Evolutionary conservation across 2,329 filamentous ascomycete species (phyloP), one percentile per base, ranked within the genome.

Genomic region (Ophiosphaerella korrae): DNA sequence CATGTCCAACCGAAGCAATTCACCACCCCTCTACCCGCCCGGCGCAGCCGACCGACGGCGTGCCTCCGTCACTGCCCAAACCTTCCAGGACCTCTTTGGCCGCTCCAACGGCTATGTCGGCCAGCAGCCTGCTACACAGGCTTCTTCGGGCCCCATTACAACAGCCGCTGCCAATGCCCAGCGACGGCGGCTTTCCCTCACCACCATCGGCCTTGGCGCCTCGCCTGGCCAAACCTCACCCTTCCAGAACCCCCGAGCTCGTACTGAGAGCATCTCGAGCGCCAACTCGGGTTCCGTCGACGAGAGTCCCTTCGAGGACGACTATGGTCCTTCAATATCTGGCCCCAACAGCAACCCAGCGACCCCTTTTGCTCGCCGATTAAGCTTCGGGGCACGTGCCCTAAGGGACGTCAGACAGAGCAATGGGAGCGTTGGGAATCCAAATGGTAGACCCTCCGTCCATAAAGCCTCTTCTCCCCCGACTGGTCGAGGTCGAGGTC

Each of bases 371-470:
- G 84, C 84, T 52, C 88, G 92, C 62, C 88, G 92, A 52, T 87
- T 96, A 79, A 97, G 92, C 76, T 95, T 96, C 68, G 92, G 93
- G 54, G 88, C 88, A 54, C 85, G 91, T 72, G 89, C 89, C 59
- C 80, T 92, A 74, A 83, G 86, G 63, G 87, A 86, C 74, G 84
- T 89, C 64, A 87, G 86, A 62, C 78, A 78, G 56, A 80, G 80
- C 66, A 72, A 67, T 63, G 70, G 71, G 60, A 74, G 68, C 70
- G 71, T 73, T 66, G 79, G 78, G 66, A 88, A 85, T 70, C 80
- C 85, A 70, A 84, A 81, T 78, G 82, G 81, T 84, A 84, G 80
- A 82, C 76, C 78, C 74, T 78, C 81, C 77, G 73, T 77, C 70
- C 67, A 70, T 73, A 74, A 74, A 74, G 73, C 75, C 68, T 77